Base-by-base conservation (phyloP, 352 stramenopile genomes). In the Phytophthora meadii region DNA sequence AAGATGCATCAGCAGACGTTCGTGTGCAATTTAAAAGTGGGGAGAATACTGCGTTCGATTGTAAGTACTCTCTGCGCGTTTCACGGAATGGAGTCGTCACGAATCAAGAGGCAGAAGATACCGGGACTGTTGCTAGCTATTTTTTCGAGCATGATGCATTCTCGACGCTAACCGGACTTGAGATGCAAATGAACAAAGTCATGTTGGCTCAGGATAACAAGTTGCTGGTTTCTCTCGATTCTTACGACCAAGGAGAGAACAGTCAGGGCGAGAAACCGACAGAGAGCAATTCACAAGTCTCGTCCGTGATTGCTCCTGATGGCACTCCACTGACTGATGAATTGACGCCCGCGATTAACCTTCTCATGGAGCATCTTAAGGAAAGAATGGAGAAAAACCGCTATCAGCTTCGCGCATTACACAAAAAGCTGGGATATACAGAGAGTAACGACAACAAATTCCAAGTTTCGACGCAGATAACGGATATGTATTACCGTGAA, bases 331-430 rank as follows among this genome's bases (percentile, higher is more conserved):
- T 74, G 30, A 54, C 54, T 2, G 88, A 95, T 54, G 88, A 94
- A 53, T 48, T 92, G 19, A 93, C 87, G 25, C 83, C 87, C 8
- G 77, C 88, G 49, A 79, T 92, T 27, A 90, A 82, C n/a, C 36
- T 96, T 50, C 68, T 94, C 4, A 71, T 93, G 24, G 88, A 92
- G n/a, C 73, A 90, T 25, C 65, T 93, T 28, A 78, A 87, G 37
- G 83, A 94, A 54, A 85, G 85, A 53, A 89, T 87, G 57, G 75
- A 90, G 50, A 69, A 78, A 51, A 96, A 96, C 48, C 81, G 88
- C 12, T 88, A 79, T 41, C 65, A 71, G 9, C 55, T 93, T 50
- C 85, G 80, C 4, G 49, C 64, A 8, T 52, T 94, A 5, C 84
- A 77, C 27, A 83, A 79, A 32, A 83, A 76, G 46, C 54, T 88